Evolutionary conservation across 371 early-diverging fungal genomes (phyloP), one percentile per base, ranked within the genome.

Genomic region (Mucor saturninus): DNA sequence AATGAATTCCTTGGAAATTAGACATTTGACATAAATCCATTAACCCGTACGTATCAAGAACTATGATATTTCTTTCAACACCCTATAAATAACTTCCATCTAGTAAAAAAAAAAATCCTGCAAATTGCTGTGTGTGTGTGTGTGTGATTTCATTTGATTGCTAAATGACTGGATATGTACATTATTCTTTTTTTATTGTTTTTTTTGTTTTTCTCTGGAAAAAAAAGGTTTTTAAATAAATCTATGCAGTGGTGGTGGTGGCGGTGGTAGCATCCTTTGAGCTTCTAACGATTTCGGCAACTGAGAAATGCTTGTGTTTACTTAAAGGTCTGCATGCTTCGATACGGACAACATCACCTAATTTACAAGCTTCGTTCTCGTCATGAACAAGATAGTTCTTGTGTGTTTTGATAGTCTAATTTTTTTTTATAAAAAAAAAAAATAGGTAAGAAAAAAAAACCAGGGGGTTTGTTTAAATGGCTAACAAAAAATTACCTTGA

Each of bases 261-360:
- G 56, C 48, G 56, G 40, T 43, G 15, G 43, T 42, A 29, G 61
- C 54, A 26, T 60, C 59, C 32, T 76, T 74, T 31, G 67, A 58
- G 45, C 72, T 79, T 68, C 77, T 72, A 31, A 95, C 83, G 61
- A 97, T 89, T 73, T 95, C 95, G 21, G 93, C 93, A 21, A 97
- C 86, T 14, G 89, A 83, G 72, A 95, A 97, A 62, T 87, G 85
- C 82, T 97, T 97, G 77, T 76, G 84, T 75, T 90, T 92, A 83
- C 94, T 93, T 57, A 95, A 63, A 53, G 95, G 95, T 67, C 89
- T 79, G 83, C 94, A 94, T 48, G 92, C 89, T 76, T 97, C 94
- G 57, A 97, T 97, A 54, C 94, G 88, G 31, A 97, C 95, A 62
- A 92, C 86, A 74, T 97, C 97, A 49, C 97, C 97, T 43, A 96